Conservation (phyloP, 1,284 basidiomycete genomes). For the Sporisorium reilianum region DNA sequence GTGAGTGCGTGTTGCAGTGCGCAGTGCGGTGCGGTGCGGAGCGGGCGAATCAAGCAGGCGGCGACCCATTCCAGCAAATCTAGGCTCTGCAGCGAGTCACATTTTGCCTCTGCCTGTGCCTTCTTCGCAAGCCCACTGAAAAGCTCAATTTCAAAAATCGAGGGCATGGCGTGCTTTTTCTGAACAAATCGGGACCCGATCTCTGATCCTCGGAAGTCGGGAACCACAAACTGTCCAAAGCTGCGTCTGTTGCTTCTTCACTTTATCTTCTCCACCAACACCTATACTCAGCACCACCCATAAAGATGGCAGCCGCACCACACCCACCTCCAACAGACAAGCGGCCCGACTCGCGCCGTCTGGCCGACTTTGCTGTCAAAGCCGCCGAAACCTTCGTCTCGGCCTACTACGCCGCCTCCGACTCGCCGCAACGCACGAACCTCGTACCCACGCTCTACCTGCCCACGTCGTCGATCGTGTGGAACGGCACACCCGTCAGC, state of each 20-base stretch:
- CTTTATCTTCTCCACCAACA: neutral
- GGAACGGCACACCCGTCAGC: constrained; percentile 68
- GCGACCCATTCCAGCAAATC: neutral
- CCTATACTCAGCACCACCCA: neutral
- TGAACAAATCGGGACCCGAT: neutral
- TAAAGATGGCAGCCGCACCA: constrained; percentile 10
- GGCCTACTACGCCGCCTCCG: constrained; percentile 67
- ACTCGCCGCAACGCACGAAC: constrained; percentile 62
- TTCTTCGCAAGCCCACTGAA: neutral
- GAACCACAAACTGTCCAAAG: constrained; percentile 13
- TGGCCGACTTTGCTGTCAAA: constrained; percentile 62
- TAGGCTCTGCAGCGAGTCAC: constrained; percentile 7
- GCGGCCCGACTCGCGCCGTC: constrained; percentile 35
- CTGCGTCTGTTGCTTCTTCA: constrained; percentile 15
- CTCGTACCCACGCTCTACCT: constrained; percentile 65
- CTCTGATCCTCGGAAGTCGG: constrained; percentile 22
- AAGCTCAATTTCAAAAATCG: neutral
- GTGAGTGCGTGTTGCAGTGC: neutral
- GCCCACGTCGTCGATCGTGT: constrained; percentile 63
- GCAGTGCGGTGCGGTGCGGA: constrained; percentile 1
- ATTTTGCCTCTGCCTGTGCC: neutral
- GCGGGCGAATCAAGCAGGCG: neutral
- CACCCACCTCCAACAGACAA: constrained; percentile 11
- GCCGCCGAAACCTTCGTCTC: constrained; percentile 66
- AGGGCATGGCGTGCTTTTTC: constrained; percentile 24